Conservation (phyloP, 257 asterid species). For the Gentiana macrophylla region DNA sequence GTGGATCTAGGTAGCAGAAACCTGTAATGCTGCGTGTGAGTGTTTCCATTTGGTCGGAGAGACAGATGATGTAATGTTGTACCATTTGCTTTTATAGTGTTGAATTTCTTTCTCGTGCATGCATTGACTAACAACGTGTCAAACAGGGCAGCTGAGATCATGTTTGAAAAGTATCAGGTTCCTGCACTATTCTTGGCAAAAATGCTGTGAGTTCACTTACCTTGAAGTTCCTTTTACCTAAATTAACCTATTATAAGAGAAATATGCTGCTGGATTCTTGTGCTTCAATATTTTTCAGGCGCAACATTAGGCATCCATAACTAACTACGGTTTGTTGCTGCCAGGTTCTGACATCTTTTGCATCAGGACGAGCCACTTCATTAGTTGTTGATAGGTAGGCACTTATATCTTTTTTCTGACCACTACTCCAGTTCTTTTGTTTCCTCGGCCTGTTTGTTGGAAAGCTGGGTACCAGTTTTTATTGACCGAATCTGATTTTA, state of each 20-base stretch:
- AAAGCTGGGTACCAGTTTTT: not conserved
- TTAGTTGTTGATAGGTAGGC: slow-evolving; percentile 94
- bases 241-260: not conserved
- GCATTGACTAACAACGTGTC: slow-evolving; percentile 15
- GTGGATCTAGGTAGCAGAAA: too few species aligned
- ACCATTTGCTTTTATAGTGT: not conserved
- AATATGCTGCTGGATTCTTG: not conserved
- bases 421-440: not conserved
- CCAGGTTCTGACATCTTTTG: slow-evolving; percentile 97
- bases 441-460: not conserved
- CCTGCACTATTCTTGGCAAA: slow-evolving; percentile 97
- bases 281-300: not conserved
- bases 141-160: slow-evolving; percentile 92
- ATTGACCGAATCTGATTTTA: too few species aligned
- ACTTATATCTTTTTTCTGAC: slow-evolving; percentile 7
- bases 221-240: not conserved
- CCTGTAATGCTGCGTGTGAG: not conserved
- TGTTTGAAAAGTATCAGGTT: slow-evolving; percentile 97
- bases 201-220: slow-evolving; percentile 71
- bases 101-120: too few species aligned
- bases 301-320: not conserved
- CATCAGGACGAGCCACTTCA: slow-evolving; percentile 98
- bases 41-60: not conserved
- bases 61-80: too few species aligned
- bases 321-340: slow-evolving; percentile 12